These are phyloP conservation scores for Mortierella alpina DNA, from an alignment of 192 early-diverging fungal genomes.

Conservation along the genomic window DNA sequence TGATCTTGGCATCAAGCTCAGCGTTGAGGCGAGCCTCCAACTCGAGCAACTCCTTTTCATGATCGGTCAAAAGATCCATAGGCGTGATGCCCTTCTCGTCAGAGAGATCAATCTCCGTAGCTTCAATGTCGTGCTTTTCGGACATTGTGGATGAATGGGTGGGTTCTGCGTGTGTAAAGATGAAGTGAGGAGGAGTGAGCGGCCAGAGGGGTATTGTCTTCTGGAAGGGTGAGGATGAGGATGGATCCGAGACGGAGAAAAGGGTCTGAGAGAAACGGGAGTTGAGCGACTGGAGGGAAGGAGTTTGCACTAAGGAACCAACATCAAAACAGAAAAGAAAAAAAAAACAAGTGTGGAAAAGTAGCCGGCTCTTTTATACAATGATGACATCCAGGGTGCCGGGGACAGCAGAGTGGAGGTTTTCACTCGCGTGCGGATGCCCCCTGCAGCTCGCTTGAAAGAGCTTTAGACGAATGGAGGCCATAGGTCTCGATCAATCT, in stretches of 20 bases:
- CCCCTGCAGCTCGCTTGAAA: no score
- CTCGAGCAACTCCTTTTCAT: slow-evolving; percentile 48
- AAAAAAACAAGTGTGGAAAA: slow-evolving; percentile 7
- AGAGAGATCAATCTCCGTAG: slow-evolving; percentile 2
- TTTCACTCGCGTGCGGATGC: no score
- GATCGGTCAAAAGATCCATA: slow-evolving; percentile 40
- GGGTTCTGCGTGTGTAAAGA: background rate
- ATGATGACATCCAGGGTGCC: background rate
- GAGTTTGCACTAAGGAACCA: slow-evolving; percentile 47
- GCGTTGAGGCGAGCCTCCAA: slow-evolving; percentile 64
- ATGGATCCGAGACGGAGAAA: background rate
- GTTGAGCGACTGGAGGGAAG: background rate
- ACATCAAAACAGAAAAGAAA: slow-evolving; percentile 20
- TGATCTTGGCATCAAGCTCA: slow-evolving; percentile 62
- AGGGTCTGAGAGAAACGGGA: background rate
- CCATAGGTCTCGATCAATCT: no score
- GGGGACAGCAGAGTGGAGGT: no score
- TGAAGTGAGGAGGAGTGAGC: background rate
- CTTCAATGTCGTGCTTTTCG: slow-evolving; percentile 40
- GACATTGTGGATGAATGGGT: slow-evolving; percentile 1
- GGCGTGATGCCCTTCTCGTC: slow-evolving; percentile 13
- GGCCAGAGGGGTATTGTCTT: background rate
- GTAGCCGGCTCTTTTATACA: background rate
- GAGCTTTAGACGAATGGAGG: no score
- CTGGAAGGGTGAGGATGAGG: background rate